These are phyloP conservation scores for Marsdenia floribunda DNA, from an alignment of 257 asterid species.

Conservation along the genomic window DNA sequence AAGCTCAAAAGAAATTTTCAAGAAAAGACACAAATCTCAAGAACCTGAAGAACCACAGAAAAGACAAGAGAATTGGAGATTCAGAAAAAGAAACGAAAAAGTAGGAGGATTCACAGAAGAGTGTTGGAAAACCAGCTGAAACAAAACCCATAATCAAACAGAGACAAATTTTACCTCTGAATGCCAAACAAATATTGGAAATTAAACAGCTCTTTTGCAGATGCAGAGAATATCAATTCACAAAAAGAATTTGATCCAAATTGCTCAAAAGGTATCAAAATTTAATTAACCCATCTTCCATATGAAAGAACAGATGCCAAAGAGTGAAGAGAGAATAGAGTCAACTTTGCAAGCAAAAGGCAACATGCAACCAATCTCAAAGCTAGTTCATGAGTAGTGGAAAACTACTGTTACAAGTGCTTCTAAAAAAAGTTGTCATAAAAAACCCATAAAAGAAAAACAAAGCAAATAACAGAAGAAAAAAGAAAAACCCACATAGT, in stretches of 20 bases:
- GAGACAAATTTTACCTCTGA: neutral
- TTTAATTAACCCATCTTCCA: constrained; percentile 21
- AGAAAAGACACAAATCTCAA: constrained; percentile 9
- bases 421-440: constrained; percentile 24
- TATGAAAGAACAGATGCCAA: constrained; percentile 5
- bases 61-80: neutral
- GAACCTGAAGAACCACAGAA: neutral
- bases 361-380: constrained; percentile 12
- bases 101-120: too few species aligned
- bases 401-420: constrained; percentile 28
- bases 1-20: neutral
- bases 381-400: constrained; percentile 12
- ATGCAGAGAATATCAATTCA: constrained; percentile 1
- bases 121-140: neutral
- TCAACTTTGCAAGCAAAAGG: constrained; percentile 18
- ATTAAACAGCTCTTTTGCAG: neutral
- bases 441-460: neutral
- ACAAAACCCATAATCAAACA: neutral
- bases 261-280: neutral
- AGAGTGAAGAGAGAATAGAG: constrained; percentile 10
- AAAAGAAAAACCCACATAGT: constrained; percentile 15
- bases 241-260: neutral
- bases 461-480: neutral
- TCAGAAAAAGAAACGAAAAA: neutral
- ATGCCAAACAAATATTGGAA: neutral